These are phyloP conservation scores for Nicotiana tomentosiformis DNA, from an alignment of 257 asterid species.

Conservation along the genomic window DNA sequence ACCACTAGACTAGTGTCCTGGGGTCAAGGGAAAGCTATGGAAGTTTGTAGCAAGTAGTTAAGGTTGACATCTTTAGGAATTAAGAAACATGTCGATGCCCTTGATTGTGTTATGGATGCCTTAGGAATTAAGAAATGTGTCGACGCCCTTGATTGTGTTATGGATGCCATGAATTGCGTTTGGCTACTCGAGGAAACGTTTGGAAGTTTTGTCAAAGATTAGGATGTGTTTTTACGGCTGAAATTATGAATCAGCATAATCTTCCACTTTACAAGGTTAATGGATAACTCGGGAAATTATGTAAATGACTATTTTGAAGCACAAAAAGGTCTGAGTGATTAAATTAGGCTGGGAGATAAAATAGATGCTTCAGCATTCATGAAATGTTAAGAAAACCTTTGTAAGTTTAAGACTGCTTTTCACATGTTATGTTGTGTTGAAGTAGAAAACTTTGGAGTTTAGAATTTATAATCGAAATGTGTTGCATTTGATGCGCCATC, in stretches of 20 bases:
- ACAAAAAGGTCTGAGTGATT: not conserved
- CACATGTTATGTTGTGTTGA: not conserved
- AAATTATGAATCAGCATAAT: not conserved
- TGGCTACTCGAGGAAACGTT: not conserved
- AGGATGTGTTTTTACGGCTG: not conserved
- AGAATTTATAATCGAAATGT: not conserved
- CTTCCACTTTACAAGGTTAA: not conserved
- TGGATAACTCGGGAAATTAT: not conserved
- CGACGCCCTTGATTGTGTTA: not conserved
- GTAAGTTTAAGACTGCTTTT: not conserved
- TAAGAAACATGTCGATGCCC: not conserved
- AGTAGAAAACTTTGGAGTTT: not conserved
- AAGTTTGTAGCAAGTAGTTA: not conserved
- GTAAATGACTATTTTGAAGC: not conserved
- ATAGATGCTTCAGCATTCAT: not conserved
- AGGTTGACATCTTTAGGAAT: not conserved
- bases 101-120: not conserved
- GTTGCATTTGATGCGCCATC: not conserved
- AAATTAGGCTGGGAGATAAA: not conserved
- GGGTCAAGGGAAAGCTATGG: not conserved
- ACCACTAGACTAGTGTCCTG: too few relatives aligned
- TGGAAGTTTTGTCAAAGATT: too few relatives aligned
- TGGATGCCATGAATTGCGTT: not conserved
- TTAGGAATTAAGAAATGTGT: not conserved
- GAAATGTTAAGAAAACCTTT: not conserved